Conservation (phyloP, 2,329 filamentous ascomycete species). For the Sclerotinia spermophila region DNA sequence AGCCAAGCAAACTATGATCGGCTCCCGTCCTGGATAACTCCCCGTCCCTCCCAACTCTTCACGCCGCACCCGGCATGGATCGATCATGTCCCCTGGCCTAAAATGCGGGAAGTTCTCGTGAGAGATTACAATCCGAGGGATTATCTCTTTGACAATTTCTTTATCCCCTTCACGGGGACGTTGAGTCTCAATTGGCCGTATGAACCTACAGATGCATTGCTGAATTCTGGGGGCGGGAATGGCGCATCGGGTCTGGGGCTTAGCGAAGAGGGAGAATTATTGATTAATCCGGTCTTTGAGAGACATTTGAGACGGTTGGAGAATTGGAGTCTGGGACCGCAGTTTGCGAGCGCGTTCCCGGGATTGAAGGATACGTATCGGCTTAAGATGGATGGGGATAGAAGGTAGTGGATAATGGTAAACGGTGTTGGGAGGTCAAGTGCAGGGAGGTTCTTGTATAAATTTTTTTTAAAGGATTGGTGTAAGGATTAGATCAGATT, state of each 20-base stretch:
- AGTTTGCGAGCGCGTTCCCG: conserved; percentile 65
- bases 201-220: conserved; percentile 65
- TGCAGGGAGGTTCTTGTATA: not conserved
- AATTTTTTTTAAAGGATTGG: not conserved
- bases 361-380: conserved; percentile 45
- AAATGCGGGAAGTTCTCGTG: conserved; percentile 66
- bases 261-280: conserved; percentile 56
- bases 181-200: conserved; percentile 83
- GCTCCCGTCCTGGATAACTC: conserved; percentile 69
- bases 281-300: conserved; percentile 86
- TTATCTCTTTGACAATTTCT: conserved; percentile 75
- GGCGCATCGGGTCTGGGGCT: conserved; percentile 48
- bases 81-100: conserved; percentile 76
- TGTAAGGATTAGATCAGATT: not conserved
- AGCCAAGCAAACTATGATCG: conserved; percentile 75
- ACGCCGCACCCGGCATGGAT: conserved; percentile 74
- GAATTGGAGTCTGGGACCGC: conserved; percentile 77
- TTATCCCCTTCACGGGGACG: conserved; percentile 74
- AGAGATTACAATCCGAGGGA: conserved; percentile 45
- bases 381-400: conserved; percentile 32
- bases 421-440: not conserved
- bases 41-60: conserved; percentile 62
- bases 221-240: conserved; percentile 52
- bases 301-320: conserved; percentile 68
- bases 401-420: conserved; percentile 18